Evolutionary conservation across 2,329 filamentous ascomycete species (phyloP), one percentile per base, ranked within the genome.

Genomic region (Pestalotiopsis sp.): DNA sequence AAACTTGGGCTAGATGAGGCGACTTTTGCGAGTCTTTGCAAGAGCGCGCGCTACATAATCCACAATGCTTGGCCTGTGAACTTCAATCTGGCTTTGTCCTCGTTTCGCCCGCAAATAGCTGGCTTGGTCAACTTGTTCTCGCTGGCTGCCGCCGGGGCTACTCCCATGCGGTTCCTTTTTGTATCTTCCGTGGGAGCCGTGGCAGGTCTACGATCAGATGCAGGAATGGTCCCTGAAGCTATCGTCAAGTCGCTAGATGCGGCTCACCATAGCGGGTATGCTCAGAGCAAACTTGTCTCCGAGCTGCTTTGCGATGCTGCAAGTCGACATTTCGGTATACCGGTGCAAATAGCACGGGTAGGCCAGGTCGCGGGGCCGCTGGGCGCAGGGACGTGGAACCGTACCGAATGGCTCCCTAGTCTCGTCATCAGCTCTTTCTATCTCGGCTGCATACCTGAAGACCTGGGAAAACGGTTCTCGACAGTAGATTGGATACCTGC

Each of bases 401-500:
- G 74, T 4, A 72, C 74, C 3, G 82, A 84, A 71, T 83, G 81
- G 72, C 75, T 84, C 4, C 78, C 81, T 1, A 79, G 77, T 70
- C 76, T 85, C 26, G 72, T 84, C 4, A 68, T 78, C 4, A 81
- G 78, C 66, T 81, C 81, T 0, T 70, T 77, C 3, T 73, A 78
- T 10, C 70, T 83, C 1, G 75, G 78, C 0, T 73, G 72, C 4
- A 56, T 85, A 1, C 83, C 83, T 0, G 71, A 76, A 3, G 70
- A 73, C 4, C 70, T 85, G 2, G 80, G 79, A 1, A 48, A 72
- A 1, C 44, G 44, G 44, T 72, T 80, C 22, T 72, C 73, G 3
- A 68, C 69, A 1, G 73, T 84, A 2, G 80, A 83, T 63, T 85
- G 82, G 82, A 68, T 85, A 2, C 82, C 83, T 0, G 77, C 82